Percentiles rank a stretch among this genome's conserved stretches.
Conservation (phyloP, 2,329 filamentous ascomycete species). For the Celoporthe dispersa region DNA sequence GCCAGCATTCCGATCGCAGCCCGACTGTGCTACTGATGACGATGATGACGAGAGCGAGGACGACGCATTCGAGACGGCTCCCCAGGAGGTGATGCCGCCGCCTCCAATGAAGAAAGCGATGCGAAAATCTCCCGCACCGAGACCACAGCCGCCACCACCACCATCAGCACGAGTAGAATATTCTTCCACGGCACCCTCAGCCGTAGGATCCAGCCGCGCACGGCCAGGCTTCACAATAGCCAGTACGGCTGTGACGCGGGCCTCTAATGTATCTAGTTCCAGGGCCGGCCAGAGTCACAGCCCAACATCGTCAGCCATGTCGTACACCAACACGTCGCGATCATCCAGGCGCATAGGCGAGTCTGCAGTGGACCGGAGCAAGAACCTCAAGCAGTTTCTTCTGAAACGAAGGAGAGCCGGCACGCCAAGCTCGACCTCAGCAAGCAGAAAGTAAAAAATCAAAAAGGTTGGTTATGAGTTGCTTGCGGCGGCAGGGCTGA, state of each 20-base stretch:
- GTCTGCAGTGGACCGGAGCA: slow-evolving; percentile 22
- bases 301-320: slow-evolving; percentile 13
- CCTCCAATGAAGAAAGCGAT: neutral
- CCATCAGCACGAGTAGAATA: neutral
- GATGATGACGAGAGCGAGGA: neutral
- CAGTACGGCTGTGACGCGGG: neutral
- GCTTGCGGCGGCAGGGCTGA: neutral
- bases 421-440: slow-evolving; percentile 9
- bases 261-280: neutral
- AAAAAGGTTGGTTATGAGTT: neutral
- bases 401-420: neutral
- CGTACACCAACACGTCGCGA: slow-evolving; percentile 1
- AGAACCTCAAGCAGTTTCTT: slow-evolving; percentile 13
- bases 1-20: neutral
- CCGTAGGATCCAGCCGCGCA: neutral
- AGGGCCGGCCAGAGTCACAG: slow-evolving; percentile 4
- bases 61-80: slow-evolving; percentile 11
- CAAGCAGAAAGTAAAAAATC: slow-evolving; percentile 10
- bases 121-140: neutral
- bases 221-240: neutral
- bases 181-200: slow-evolving; percentile 1
- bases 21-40: neutral
- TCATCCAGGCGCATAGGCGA: slow-evolving; percentile 16
- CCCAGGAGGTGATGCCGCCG: slow-evolving; percentile 9
- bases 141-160: neutral